A percentile compares a stretch with the other conserved stretches of the same genome.
These are phyloP conservation scores for Sclerotinia borealis DNA, from an alignment of 2,329 filamentous ascomycete species.

Conservation along the genomic window DNA sequence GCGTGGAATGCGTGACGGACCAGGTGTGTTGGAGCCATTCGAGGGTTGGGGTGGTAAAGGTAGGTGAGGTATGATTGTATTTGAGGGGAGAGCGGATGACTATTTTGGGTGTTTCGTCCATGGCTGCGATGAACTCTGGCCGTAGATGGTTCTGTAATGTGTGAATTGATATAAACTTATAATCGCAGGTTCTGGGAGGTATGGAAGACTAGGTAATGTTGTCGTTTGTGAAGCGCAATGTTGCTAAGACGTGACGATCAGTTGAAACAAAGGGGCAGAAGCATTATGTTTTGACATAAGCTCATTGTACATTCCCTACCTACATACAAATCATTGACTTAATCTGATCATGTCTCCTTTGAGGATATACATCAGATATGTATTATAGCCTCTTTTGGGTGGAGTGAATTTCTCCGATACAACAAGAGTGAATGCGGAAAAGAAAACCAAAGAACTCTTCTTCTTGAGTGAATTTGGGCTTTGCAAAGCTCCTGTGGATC, in stretches of 20 bases:
- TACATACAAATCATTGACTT: background rate
- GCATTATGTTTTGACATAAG: background rate
- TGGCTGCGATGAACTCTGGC: background rate
- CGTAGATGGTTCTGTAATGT: background rate
- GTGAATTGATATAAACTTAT: background rate
- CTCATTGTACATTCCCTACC: background rate
- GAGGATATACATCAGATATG: background rate
- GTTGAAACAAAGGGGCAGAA: conserved; percentile 7
- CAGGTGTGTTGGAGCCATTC: conserved; percentile 61
- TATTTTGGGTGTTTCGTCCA: background rate
- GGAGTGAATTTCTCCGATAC: background rate
- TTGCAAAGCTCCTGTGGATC: background rate
- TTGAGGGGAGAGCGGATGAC: conserved; percentile 15
- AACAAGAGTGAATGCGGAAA: background rate
- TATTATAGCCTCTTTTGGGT: accelerated
- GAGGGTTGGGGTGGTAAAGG: conserved; percentile 28
- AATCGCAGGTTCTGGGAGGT: background rate
- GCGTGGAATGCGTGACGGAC: conserved; percentile 69
- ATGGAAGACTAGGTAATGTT: background rate
- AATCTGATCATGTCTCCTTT: background rate
- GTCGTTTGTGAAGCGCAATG: background rate
- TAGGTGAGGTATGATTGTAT: conserved; percentile 13
- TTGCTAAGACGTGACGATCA: conserved; percentile 3
- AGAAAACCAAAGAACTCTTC: background rate
- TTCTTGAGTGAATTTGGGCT: conserved; percentile 4